Conservation (phyloP, 164 flowering plant species). For the Piper longum region DNA sequence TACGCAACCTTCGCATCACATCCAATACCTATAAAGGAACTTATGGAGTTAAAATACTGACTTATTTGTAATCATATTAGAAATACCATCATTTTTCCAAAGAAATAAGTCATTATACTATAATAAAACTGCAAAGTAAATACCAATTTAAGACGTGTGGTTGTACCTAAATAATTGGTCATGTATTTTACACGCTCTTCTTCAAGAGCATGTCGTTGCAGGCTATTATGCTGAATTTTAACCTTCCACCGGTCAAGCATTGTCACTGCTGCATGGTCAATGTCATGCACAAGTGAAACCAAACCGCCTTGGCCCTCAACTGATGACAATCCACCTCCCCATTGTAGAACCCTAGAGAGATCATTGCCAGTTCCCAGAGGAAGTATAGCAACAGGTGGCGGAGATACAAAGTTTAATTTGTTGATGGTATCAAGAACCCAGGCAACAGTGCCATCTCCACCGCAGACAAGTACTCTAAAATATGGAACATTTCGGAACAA, state of each 20-base stretch:
- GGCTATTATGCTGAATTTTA: constrained; percentile 29
- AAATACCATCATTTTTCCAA: background rate
- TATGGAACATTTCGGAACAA: constrained; percentile 37
- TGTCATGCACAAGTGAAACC: constrained; percentile 39
- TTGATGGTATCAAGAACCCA: constrained; percentile 84
- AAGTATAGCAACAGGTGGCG: constrained; percentile 75
- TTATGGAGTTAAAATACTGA: background rate
- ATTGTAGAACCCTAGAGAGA: constrained; percentile 55
- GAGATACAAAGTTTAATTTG: constrained; percentile 56
- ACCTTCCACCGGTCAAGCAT: constrained; percentile 75
- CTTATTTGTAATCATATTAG: too few species aligned
- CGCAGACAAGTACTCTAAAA: constrained; percentile 70
- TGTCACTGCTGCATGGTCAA: constrained; percentile 56
- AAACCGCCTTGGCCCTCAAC: constrained; percentile 52
- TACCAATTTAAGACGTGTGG: background rate
- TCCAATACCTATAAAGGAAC: constrained; percentile 40
- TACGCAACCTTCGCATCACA: constrained; percentile 77
- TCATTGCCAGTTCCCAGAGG: constrained; percentile 82
- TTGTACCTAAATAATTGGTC: constrained; percentile 63
- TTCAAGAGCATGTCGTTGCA: constrained; percentile 9
- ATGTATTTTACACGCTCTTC: constrained; percentile 35
- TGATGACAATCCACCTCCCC: constrained; percentile 66
- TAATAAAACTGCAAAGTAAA: background rate
- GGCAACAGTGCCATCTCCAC: constrained; percentile 83
- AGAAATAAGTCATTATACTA: too few species aligned